phyloP scores from a whole-genome alignment of 371 early-diverging fungal genomes.

The Parasitella parasitica region DNA sequence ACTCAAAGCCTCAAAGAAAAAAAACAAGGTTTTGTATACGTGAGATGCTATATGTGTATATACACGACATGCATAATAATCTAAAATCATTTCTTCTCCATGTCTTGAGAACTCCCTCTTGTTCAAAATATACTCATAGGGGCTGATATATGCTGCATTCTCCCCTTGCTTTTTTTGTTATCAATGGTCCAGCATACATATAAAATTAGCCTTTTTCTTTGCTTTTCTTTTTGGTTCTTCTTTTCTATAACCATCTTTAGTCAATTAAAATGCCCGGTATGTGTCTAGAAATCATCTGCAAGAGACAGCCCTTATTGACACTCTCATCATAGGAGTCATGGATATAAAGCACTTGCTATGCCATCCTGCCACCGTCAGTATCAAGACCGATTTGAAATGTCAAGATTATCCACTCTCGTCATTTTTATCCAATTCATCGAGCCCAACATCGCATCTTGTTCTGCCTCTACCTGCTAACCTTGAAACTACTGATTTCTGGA shows the following conservation, averaged over 20 bases:
- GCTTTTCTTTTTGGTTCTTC: not conserved
- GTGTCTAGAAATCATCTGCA: too few relatives aligned
- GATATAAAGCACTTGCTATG: slow-evolving; percentile 35
- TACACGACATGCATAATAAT: not conserved
- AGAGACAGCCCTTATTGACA: too few relatives aligned
- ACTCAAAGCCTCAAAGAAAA: too few relatives aligned
- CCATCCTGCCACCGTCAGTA: slow-evolving; percentile 19
- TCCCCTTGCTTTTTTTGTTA: slow-evolving; percentile 4
- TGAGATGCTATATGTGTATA: not conserved
- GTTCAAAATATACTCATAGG: not conserved
- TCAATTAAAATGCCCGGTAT: not conserved
- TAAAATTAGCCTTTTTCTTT: not conserved
- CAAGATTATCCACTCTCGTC: not conserved
- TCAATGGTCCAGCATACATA: not conserved
- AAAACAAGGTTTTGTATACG: too few relatives aligned
- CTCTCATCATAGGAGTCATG: slow-evolving; percentile 24
- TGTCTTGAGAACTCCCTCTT: not conserved
- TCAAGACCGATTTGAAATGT: not conserved
- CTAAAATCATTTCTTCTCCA: not conserved
- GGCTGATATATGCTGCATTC: not conserved
- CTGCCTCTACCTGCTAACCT: not conserved
- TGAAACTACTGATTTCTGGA: slow-evolving; percentile 9
- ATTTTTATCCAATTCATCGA: not conserved
- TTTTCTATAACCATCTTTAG: not conserved
- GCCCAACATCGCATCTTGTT: not conserved